Evolutionary conservation across 108 stramenopile species (phyloP), one percentile per base, ranked within the genome.

Genomic region (Chaetoceros muelleri): DNA sequence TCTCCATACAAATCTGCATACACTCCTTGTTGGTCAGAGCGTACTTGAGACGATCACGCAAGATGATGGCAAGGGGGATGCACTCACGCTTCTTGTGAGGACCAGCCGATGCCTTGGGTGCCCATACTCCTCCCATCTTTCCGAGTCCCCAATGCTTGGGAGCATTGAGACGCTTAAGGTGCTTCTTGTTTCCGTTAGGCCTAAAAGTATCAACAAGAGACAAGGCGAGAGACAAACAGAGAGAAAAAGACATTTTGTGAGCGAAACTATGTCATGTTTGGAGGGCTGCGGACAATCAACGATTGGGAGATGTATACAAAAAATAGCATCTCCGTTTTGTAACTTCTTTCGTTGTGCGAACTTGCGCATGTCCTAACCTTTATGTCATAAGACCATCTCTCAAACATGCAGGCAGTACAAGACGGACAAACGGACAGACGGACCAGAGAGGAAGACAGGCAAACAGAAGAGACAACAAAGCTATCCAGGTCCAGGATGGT

Each of bases 31-130:
- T 87, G 72, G 94, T 99, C 55, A 99, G 78, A 52, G 99, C 99
- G 72, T 99, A 99, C 96, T 99, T 99, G 16, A 99, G 94, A 56
- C 97, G 91, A 62, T 99, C 96, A 60, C 99, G 94, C 54, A 99
- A 87, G 74, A 98, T 95, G 69, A 99, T 74, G 52, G 74, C 55
- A 50, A 99, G 65, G 30, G 98, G 98, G 53, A 99, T 63, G 77
- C 95, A 99, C 72, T 99, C 97, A 52, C 96, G 95, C 53, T 80
- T 64, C 84, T 95, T 95, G 96, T 99, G 98, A 54, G 98, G 98
- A 53, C 98, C 98, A 29, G 90, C 48, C 44, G 91, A 94, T 61
- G 95, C 93, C 60, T 87, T 80, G 52, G 92, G 93, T 30, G 87
- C 97, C 80, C 86, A 99, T 60, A 97, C 95, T 62, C 99, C 97